Percentiles rank a stretch among this genome's conserved stretches.
Evolutionary conservation across 2,329 filamentous ascomycete species (phyloP).

Genomic region (Anthostomella pinea): DNA sequence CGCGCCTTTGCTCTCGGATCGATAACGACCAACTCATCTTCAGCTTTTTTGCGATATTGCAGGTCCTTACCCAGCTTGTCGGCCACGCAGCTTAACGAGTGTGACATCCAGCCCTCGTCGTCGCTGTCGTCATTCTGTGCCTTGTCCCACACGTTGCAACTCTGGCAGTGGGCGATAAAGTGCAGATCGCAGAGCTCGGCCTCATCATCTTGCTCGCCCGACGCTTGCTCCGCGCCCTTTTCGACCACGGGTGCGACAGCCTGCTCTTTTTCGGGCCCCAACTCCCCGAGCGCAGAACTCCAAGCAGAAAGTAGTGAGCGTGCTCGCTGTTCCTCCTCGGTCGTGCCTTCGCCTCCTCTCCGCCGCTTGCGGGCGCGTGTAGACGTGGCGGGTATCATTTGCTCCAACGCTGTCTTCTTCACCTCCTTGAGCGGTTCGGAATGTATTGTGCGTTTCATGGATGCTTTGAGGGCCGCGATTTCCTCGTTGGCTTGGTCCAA

Average conservation of each 20-base stretch:
- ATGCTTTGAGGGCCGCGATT: slow-evolving; percentile 76
- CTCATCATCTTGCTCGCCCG: slow-evolving; percentile 58
- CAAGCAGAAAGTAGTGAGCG: slow-evolving; percentile 78
- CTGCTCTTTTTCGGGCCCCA: slow-evolving; percentile 35
- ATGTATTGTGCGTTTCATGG: slow-evolving; percentile 67
- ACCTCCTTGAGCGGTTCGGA: slow-evolving; percentile 51
- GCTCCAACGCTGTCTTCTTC: slow-evolving; percentile 66
- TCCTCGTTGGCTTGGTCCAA: slow-evolving; percentile 75
- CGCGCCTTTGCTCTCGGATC: slow-evolving; percentile 83
- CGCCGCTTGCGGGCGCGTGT: slow-evolving; percentile 69
- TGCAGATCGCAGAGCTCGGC: slow-evolving; percentile 84
- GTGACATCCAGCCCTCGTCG: slow-evolving; percentile 78
- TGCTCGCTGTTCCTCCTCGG: slow-evolving; percentile 57
- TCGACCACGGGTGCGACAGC: slow-evolving; percentile 12
- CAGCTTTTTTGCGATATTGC: slow-evolving; percentile 84
- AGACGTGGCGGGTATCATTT: slow-evolving; percentile 71
- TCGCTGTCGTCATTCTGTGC: slow-evolving; percentile 50
- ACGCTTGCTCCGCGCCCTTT: slow-evolving; percentile 26
- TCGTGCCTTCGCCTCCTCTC: slow-evolving; percentile 51
- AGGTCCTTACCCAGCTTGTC: slow-evolving; percentile 90
- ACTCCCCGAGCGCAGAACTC: slow-evolving; percentile 68
- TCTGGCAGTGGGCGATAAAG: slow-evolving; percentile 94
- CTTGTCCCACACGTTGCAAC: slow-evolving; percentile 81
- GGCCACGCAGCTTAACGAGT: slow-evolving; percentile 80
- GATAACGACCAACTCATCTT: slow-evolving; percentile 88